These are phyloP conservation scores for Ustilago nuda DNA, from an alignment of 1,284 basidiomycete genomes.

Conservation along the genomic window DNA sequence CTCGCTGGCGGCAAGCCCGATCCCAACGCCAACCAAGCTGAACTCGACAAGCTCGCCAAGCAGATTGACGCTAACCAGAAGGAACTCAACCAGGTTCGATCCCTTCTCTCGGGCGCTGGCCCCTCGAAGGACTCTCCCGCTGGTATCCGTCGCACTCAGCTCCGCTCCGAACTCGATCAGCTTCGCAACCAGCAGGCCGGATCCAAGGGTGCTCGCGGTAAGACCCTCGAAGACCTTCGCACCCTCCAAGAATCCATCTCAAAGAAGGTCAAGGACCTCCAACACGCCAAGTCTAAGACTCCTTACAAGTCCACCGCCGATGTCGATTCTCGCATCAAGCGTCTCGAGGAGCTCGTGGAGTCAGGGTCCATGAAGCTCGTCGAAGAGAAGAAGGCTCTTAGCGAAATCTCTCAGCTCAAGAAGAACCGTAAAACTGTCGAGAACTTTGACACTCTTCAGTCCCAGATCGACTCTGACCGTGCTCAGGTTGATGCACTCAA, in stretches of 20 bases:
- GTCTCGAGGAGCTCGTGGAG: conserved; percentile 86
- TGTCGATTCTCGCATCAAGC: conserved; percentile 81
- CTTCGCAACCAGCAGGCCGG: conserved; percentile 84
- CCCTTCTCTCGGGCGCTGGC: conserved; percentile 71
- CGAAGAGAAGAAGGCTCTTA: conserved; percentile 93
- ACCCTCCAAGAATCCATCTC: conserved; percentile 81
- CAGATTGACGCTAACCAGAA: conserved; percentile 61
- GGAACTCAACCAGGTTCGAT: conserved; percentile 77
- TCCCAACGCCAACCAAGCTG: conserved; percentile 57
- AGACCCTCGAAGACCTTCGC: conserved; percentile 86
- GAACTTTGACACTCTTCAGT: conserved; percentile 73
- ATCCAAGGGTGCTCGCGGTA: conserved; percentile 80
- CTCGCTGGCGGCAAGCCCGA: conserved; percentile 66
- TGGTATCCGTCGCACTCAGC: conserved; percentile 79
- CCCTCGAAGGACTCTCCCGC: conserved; percentile 70
- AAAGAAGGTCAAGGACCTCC: conserved; percentile 92
- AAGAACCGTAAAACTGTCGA: conserved; percentile 63
- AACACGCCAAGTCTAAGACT: conserved; percentile 82
- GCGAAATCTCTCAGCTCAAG: conserved; percentile 81
- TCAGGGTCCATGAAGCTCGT: conserved; percentile 91
- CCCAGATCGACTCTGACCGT: conserved; percentile 84
- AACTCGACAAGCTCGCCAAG: conserved; percentile 64
- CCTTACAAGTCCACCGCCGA: conserved; percentile 89
- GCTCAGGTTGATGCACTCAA: conserved; percentile 81
- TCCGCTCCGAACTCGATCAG: conserved; percentile 84